Base-by-base conservation (phyloP, 1,284 basidiomycete species). In the Coniophora puteana region DNA sequence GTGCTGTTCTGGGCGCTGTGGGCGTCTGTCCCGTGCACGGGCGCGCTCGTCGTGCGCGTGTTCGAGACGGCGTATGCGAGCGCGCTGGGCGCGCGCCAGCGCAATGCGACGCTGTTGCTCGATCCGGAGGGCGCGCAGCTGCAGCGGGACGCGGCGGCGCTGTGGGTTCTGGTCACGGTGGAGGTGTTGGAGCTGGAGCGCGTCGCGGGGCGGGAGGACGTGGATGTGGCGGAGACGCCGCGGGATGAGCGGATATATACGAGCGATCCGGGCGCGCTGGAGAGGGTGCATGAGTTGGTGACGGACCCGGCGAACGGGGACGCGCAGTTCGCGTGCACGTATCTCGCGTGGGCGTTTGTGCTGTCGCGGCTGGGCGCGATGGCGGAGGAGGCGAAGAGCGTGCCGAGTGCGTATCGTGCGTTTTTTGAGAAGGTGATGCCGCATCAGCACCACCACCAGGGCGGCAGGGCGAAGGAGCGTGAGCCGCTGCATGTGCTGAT, bases 1-100 rank as follows among this genome's bases (percentile, higher is more conserved):
- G 76, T 91, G 25, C 69, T 92, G 23, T 94, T 93, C 58, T 89
- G 89, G 76, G 73, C 82, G 3, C 81, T 90, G 76, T 92, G 86
- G 78, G 80, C 76, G n/a, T 82, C 80, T 45, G 76, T 80, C 6
- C 65, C 81, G 0, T 82, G 87, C 49, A 72, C 69, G 26, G 84
- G 83, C 3, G 62, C 70, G 2, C 59, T 85, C 42, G 78, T 89
- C 21, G 67, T 76, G 43, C 64, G 65, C 39, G 71, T 92, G 22
- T 80, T 83, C 55, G 70, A 80, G 43, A 69, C 77, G 2, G 78
- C 83, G 4, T 86, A 85, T 53, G 58, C 63, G 14, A 83, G 82
- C 0, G 71, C 80, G 29, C 72, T 91, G 16, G 90, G 89, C 0
- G 71, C 76, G 10, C 61, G 55, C 1, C 91, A 93, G 58, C 66